Evolutionary conservation across 768 basidiomycete genomes (phyloP).

Genomic region (Macrolepiota fuliginosa): DNA sequence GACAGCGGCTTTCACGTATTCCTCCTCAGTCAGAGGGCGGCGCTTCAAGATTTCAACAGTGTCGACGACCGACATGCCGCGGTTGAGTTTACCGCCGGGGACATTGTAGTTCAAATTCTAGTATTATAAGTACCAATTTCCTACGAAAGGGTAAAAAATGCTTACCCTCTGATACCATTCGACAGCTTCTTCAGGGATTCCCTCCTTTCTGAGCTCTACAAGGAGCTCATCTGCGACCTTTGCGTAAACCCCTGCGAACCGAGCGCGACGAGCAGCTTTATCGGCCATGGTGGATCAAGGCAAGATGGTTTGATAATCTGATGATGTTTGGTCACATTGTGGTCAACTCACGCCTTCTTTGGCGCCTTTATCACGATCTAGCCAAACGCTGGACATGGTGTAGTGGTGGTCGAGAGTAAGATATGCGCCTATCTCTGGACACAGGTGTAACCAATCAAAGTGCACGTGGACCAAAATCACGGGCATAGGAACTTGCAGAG

Average conservation of each 20-base stretch:
- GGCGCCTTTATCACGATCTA: too few relatives aligned
- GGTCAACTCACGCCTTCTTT: background rate
- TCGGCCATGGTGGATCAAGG: slow-evolving; percentile 20
- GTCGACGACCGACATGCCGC: slow-evolving; percentile 95
- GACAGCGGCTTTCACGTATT: slow-evolving; percentile 85
- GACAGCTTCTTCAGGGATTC: slow-evolving; percentile 81
- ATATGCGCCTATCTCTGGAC: too few relatives aligned
- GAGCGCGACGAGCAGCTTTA: slow-evolving; percentile 48
- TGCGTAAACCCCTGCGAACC: slow-evolving; percentile 74
- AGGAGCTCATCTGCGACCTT: slow-evolving; percentile 77
- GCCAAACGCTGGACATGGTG: too few relatives aligned
- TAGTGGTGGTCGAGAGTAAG: too few relatives aligned
- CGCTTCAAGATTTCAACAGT: slow-evolving; percentile 87
- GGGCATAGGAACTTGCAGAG: too few relatives aligned
- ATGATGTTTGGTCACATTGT: background rate
- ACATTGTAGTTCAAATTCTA: slow-evolving; percentile 92
- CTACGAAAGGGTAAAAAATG: slow-evolving; percentile 15
- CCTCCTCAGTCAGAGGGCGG: slow-evolving; percentile 65
- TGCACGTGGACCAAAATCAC: too few relatives aligned
- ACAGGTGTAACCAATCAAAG: too few relatives aligned
- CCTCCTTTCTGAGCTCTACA: slow-evolving; percentile 58
- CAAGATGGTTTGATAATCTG: background rate
- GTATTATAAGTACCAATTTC: slow-evolving; percentile 1
- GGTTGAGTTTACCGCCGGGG: slow-evolving; percentile 95
- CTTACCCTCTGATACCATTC: slow-evolving; percentile 83